phyloP scores from a whole-genome alignment of 2,329 filamentous ascomycete genomes.

The Fusarium sp. region DNA sequence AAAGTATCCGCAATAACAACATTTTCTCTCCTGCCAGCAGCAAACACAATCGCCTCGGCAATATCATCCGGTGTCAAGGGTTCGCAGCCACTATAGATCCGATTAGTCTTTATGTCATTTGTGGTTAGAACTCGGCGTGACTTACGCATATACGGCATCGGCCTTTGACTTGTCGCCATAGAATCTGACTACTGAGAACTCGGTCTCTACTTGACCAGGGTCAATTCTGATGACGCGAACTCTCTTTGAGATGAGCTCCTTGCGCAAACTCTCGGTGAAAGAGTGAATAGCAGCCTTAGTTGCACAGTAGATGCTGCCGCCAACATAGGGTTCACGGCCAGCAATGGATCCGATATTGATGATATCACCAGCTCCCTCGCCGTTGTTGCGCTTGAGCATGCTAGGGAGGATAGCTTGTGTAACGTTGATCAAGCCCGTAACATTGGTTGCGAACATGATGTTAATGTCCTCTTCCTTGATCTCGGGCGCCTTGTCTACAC shows the following conservation, averaged over 20 bases:
- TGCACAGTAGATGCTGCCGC: slow-evolving; percentile 92
- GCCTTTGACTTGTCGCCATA: slow-evolving; percentile 90
- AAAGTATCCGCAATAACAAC: slow-evolving; percentile 91
- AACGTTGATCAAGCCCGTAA: slow-evolving; percentile 95
- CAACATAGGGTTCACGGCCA: slow-evolving; percentile 87
- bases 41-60: slow-evolving; percentile 90
- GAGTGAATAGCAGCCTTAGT: slow-evolving; percentile 89
- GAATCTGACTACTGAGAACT: slow-evolving; percentile 91
- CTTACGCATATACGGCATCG: slow-evolving; percentile 87
- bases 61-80: slow-evolving; percentile 92
- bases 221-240: slow-evolving; percentile 90
- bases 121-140: slow-evolving; percentile 14
- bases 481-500: slow-evolving; percentile 85
- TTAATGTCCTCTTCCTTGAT: slow-evolving; percentile 89
- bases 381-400: slow-evolving; percentile 81
- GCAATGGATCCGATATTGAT: slow-evolving; percentile 95
- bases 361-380: slow-evolving; percentile 84
- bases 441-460: slow-evolving; percentile 92
- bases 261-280: slow-evolving; percentile 86
- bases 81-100: slow-evolving; percentile 73
- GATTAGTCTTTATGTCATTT: not conserved
- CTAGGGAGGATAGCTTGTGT: slow-evolving; percentile 89
- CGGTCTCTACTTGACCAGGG: slow-evolving; percentile 94
- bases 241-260: slow-evolving; percentile 83
- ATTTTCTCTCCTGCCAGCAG: slow-evolving; percentile 86